These are phyloP conservation scores for Candida tibetensis DNA, from an alignment of 805 yeast species.

Conservation along the genomic window DNA sequence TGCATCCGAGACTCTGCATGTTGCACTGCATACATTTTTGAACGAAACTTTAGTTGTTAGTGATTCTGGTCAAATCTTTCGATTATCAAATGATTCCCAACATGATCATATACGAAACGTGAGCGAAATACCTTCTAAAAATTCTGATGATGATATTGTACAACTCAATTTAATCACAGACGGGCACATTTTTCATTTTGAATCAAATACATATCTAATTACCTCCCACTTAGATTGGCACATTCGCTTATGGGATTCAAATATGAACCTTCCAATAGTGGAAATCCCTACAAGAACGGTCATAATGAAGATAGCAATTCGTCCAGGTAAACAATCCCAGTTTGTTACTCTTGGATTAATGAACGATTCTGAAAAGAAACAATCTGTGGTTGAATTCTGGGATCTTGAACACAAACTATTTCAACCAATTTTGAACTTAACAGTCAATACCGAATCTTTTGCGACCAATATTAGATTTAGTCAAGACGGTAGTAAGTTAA, in stretches of 20 bases:
- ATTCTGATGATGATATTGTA: constrained; percentile 6
- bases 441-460: constrained; percentile 1
- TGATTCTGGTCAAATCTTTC: constrained; percentile 18
- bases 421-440: constrained; percentile 16
- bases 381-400: constrained; percentile 28
- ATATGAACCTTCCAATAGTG: constrained; percentile 11
- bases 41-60: constrained; percentile 19
- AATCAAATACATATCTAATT: constrained; percentile 8
- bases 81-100: constrained; percentile 15
- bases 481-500: constrained; percentile 15
- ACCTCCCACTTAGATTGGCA: constrained; percentile 25
- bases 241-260: constrained; percentile 19
- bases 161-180: constrained; percentile 6
- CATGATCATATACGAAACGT: constrained; percentile 11
- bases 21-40: constrained; percentile 13
- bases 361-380: constrained; percentile 2
- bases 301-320: constrained; percentile 15
- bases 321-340: constrained; percentile 20
- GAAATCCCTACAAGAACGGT: constrained; percentile 20
- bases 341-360: constrained; percentile 25
- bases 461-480: constrained; percentile 16
- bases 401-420: constrained; percentile 20
- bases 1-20: background rate
- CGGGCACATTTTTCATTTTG: constrained; percentile 1
- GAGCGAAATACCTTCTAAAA: constrained; percentile 4